Conservation (phyloP, 163 green algal genomes). For the Picocystis sp. region DNA sequence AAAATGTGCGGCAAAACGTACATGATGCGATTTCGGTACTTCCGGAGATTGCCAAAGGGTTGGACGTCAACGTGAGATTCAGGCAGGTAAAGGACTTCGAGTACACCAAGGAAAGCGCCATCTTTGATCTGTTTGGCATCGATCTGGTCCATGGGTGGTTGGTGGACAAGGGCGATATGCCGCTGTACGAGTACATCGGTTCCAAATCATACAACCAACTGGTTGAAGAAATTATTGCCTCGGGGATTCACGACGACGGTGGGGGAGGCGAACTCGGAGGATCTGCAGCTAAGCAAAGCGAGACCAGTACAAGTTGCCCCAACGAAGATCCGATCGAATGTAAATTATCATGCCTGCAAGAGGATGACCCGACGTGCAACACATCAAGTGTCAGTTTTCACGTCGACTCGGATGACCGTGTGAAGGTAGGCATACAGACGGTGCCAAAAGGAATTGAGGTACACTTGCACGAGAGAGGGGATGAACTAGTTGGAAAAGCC, state of each 20-base stretch:
- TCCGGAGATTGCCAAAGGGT: constrained; percentile 52
- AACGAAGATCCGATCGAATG: too few relatives aligned
- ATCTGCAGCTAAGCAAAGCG: too few relatives aligned
- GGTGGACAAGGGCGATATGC: constrained; percentile 37
- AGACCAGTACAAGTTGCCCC: too few relatives aligned
- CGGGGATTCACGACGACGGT: too few relatives aligned
- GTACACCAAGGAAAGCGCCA: constrained; percentile 65
- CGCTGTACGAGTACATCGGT: constrained; percentile 28
- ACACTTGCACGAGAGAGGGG: constrained; percentile 2
- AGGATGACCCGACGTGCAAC: too few relatives aligned
- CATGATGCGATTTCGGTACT: constrained; percentile 50
- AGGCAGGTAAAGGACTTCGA: constrained; percentile 32
- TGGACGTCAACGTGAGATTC: constrained; percentile 90
- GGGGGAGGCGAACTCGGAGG: too few relatives aligned
- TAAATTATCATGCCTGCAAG: too few relatives aligned
- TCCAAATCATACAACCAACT: constrained; percentile 66
- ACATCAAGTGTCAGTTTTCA: too few relatives aligned
- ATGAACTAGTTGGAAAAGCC: not conserved
- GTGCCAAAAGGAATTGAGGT: constrained; percentile 11
- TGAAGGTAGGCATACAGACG: constrained; percentile 6
- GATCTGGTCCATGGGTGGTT: constrained; percentile 84
- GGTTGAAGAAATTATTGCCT: constrained; percentile 23
- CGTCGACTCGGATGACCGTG: too few relatives aligned
- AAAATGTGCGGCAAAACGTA: constrained; percentile 55
- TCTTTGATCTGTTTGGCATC: constrained; percentile 94